These are phyloP conservation scores for Penicillium parvum DNA, from an alignment of 495 filamentous ascomycete species.

Conservation along the genomic window DNA sequence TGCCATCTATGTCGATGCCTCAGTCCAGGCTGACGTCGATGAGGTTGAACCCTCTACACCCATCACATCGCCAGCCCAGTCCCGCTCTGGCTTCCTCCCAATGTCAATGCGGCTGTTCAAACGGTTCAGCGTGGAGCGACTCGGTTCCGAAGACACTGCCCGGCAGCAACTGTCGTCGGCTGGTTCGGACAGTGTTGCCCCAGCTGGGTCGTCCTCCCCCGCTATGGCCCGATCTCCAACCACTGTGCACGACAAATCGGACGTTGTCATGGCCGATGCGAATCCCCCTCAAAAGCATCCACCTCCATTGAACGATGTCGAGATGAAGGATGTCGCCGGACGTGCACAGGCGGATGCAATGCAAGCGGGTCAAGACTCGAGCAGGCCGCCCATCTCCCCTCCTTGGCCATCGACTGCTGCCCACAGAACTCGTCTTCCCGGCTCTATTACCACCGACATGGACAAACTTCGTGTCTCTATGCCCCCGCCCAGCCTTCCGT, in stretches of 20 bases:
- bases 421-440: slow-evolving; percentile 34
- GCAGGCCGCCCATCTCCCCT: slow-evolving; percentile 28
- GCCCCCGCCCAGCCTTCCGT: slow-evolving; percentile 22
- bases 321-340: slow-evolving; percentile 10
- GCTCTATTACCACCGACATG: slow-evolving; percentile 20
- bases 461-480: slow-evolving; percentile 38
- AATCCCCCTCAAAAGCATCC: background rate
- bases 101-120: slow-evolving; percentile 41
- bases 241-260: slow-evolving; percentile 1
- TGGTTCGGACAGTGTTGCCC: slow-evolving; percentile 13
- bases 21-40: slow-evolving; percentile 44
- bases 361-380: slow-evolving; percentile 16
- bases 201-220: slow-evolving; percentile 7
- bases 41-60: slow-evolving; percentile 25
- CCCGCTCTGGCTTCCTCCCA: slow-evolving; percentile 29
- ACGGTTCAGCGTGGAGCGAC: slow-evolving; percentile 41
- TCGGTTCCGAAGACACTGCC: slow-evolving; percentile 27
- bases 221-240: slow-evolving; percentile 7
- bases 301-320: slow-evolving; percentile 3
- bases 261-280: slow-evolving; percentile 7
- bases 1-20: slow-evolving; percentile 41
- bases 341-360: slow-evolving; percentile 10
- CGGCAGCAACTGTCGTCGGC: slow-evolving; percentile 19
- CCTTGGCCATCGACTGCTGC: slow-evolving; percentile 39
- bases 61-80: slow-evolving; percentile 8